These are phyloP conservation scores for Trifolium dubium DNA, from an alignment of 306 rosid species.

Conservation along the genomic window DNA sequence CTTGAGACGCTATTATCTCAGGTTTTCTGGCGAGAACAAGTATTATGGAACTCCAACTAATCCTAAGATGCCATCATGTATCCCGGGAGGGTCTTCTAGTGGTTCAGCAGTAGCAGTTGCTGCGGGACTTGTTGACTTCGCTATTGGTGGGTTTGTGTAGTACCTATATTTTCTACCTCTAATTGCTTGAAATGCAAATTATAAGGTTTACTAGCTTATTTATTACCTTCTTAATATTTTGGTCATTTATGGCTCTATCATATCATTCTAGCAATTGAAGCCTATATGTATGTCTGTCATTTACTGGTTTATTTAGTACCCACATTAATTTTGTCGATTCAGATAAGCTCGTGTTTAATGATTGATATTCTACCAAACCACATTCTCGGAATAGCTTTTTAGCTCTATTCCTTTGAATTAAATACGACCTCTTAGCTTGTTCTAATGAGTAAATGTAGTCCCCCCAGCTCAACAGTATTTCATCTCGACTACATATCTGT, in stretches of 20 bases:
- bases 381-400: not conserved
- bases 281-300: not conserved
- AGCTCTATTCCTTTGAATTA: not conserved
- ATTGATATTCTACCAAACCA: not conserved
- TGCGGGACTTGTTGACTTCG: slow-evolving; percentile 71
- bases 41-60: slow-evolving; percentile 75
- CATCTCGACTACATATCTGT: not conserved
- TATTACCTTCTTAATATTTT: not conserved
- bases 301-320: not conserved
- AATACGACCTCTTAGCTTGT: not conserved
- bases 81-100: slow-evolving; percentile 80
- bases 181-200: slow-evolving; percentile 22
- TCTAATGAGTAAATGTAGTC: not conserved
- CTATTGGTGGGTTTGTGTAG: slow-evolving; percentile 61
- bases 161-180: slow-evolving; percentile 11
- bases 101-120: slow-evolving; percentile 90
- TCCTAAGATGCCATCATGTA: slow-evolving; percentile 55
- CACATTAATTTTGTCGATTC: not conserved
- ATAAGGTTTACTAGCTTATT: not conserved
- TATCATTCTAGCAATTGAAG: not conserved
- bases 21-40: slow-evolving; percentile 70
- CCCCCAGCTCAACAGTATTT: not conserved
- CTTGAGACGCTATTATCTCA: slow-evolving; percentile 34
- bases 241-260: not conserved
- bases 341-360: not conserved